A percentile compares a stretch with the other conserved stretches of the same genome.
Conservation (phyloP, 2,329 filamentous ascomycete species). For the Arthrinium puccinioides region DNA sequence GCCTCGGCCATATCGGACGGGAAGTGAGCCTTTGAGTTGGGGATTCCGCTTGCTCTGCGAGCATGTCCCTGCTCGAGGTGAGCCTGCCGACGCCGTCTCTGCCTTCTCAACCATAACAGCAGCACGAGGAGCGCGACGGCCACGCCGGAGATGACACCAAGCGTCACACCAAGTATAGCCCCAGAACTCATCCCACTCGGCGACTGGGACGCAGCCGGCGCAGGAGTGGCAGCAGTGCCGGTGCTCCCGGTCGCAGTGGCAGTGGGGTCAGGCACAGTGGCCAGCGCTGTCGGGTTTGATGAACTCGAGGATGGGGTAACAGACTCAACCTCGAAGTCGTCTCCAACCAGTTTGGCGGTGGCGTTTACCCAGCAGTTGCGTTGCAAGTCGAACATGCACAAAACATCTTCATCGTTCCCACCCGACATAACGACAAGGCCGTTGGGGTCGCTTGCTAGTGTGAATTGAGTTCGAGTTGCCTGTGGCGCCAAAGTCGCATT, state of each 20-base stretch:
- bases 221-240: slow-evolving; percentile 4
- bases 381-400: slow-evolving; percentile 71
- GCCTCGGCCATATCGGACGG: slow-evolving; percentile 34
- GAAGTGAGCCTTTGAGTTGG: slow-evolving; percentile 54
- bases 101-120: slow-evolving; percentile 62
- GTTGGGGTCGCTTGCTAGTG: slow-evolving; percentile 58
- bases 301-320: slow-evolving; percentile 9
- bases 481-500: slow-evolving; percentile 67
- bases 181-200: slow-evolving; percentile 30
- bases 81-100: slow-evolving; percentile 48
- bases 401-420: slow-evolving; percentile 56
- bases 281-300: slow-evolving; percentile 17
- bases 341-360: slow-evolving; percentile 45
- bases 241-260: slow-evolving; percentile 7
- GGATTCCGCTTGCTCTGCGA: slow-evolving; percentile 32
- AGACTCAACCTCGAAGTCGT: slow-evolving; percentile 14
- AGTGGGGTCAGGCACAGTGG: slow-evolving; percentile 13
- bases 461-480: slow-evolving; percentile 58
- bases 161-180: slow-evolving; percentile 70
- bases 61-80: slow-evolving; percentile 39
- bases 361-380: slow-evolving; percentile 75
- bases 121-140: slow-evolving; percentile 62
- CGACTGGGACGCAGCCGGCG: slow-evolving; percentile 17
- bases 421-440: slow-evolving; percentile 74
- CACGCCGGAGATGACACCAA: slow-evolving; percentile 74